Base-by-base conservation (phyloP, 106 monocot genomes). In the Posidonia australis region DNA sequence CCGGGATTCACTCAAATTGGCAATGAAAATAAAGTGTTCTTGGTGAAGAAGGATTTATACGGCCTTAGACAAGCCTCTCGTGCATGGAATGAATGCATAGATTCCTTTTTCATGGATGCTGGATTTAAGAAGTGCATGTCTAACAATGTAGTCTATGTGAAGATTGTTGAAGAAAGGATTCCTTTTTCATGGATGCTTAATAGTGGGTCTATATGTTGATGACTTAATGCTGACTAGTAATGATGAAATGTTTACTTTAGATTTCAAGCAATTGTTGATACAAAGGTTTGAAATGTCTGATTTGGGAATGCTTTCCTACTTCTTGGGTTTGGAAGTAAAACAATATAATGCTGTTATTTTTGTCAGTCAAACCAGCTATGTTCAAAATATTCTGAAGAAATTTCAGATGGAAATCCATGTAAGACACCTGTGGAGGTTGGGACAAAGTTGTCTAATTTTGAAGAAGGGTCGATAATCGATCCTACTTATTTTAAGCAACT, bases 201-300 rank as follows among this genome's bases (percentile, higher is more conserved):
- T 70, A 14, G 69, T 70, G 13, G 17, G 44, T 13, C 31, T 70
- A 9, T 60, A 70, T 46, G 69, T 70, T 16, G 59, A 70, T 70
- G 69, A 70, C 41, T 14, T 70, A 0, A 44, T 70, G 17, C 16
- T 70, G 21, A 46, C 46, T 2, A 0, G 58, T 12, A 36, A 22
- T 17, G 26, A 46, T 20, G 16, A 13, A 20, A 27, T 5, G 6
- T 0, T n/a, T 36, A 36, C 7, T 36, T 2, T 7, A 36, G 17
- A 56, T 14, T 68, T 68, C 68, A 54, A 57, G 20, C 30, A 41
- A 1, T 20, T 1, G n/a, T 58, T 70, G 69, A 18, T 44, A 2
- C 3, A 10, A 2, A 23, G 1, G 24, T 70, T 70, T 22, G 44
- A 70, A 54, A 70, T 70, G 58, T 58, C 23, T 13, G 69, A 70